Evolutionary conservation across 805 yeast genomes (phyloP).

Genomic region (Saccharomycopsis fibuligera): DNA sequence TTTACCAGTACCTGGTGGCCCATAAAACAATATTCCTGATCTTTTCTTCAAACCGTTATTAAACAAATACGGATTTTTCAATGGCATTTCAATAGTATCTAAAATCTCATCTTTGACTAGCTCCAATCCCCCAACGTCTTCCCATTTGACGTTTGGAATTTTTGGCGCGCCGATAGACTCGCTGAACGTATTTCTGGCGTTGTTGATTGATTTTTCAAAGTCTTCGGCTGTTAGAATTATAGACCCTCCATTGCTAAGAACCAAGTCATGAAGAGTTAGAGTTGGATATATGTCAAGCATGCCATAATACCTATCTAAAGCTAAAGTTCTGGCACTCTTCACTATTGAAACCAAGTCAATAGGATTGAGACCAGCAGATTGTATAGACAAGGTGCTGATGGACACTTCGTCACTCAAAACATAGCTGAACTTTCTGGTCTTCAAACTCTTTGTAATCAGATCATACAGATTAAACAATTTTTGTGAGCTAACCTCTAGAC

Average conservation of each 20-base stretch:
- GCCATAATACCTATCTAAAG: conserved; percentile 39
- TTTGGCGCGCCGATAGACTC: conserved; percentile 96
- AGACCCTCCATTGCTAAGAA: conserved; percentile 49
- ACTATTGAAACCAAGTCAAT: conserved; percentile 71
- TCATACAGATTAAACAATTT: neutral
- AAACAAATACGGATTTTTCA: conserved; percentile 87
- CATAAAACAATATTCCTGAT: conserved; percentile 90
- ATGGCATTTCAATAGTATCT: conserved; percentile 94
- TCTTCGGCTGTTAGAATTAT: conserved; percentile 51
- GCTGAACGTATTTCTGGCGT: conserved; percentile 81
- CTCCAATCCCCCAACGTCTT: conserved; percentile 94
- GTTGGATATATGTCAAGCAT: conserved; percentile 6
- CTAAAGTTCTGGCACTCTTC: conserved; percentile 51
- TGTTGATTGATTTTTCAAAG: conserved; percentile 63
- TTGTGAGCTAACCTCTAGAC: conserved; percentile 29
- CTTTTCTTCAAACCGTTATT: conserved; percentile 86
- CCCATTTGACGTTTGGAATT: conserved; percentile 94
- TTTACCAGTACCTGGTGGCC: conserved; percentile 99
- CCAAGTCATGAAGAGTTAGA: conserved; percentile 29
- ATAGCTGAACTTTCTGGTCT: neutral
- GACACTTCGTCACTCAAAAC: conserved; percentile 46
- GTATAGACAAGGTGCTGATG: conserved; percentile 56
- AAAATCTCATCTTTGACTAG: conserved; percentile 84
- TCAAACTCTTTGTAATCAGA: neutral
- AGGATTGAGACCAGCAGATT: conserved; percentile 91